Conservation (phyloP, 1,139 yeast genomes). For the Insectozyma bohioensis region DNA sequence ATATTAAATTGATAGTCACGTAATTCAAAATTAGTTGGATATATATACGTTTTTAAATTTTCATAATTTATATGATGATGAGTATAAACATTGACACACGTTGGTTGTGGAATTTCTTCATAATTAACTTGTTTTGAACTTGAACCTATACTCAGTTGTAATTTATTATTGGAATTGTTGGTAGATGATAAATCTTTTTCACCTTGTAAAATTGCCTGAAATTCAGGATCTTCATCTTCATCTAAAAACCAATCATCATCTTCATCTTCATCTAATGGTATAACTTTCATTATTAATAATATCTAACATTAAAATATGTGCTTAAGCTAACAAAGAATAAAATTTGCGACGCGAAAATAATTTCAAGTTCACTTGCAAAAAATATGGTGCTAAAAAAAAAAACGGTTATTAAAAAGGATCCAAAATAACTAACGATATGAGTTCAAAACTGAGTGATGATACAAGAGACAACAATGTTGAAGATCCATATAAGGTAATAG, state of each 20-base stretch:
- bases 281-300: conserved; percentile 6
- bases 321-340: too few species aligned
- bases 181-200: not conserved
- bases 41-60: conserved; percentile 55
- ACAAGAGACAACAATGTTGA: conserved; percentile 4
- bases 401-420: too few species aligned
- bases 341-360: not conserved
- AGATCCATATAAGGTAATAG: conserved; percentile 25
- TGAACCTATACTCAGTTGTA: conserved; percentile 9
- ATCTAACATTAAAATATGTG: not conserved
- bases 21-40: conserved; percentile 81
- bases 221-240: conserved; percentile 18
- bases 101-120: too few species aligned
- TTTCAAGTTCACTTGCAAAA: not conserved
- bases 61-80: conserved; percentile 51
- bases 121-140: too few species aligned
- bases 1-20: conserved; percentile 89
- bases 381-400: too few species aligned
- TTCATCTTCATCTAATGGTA: conserved; percentile 10
- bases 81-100: too few species aligned
- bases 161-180: not conserved
- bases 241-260: conserved; percentile 14
- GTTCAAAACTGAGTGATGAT: too few species aligned
- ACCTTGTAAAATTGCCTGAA: conserved; percentile 12
- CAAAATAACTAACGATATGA: too few species aligned